These are phyloP conservation scores for Ascochyta clinopodiicola DNA, from an alignment of 2,329 filamentous ascomycete genomes.

Conservation along the genomic window DNA sequence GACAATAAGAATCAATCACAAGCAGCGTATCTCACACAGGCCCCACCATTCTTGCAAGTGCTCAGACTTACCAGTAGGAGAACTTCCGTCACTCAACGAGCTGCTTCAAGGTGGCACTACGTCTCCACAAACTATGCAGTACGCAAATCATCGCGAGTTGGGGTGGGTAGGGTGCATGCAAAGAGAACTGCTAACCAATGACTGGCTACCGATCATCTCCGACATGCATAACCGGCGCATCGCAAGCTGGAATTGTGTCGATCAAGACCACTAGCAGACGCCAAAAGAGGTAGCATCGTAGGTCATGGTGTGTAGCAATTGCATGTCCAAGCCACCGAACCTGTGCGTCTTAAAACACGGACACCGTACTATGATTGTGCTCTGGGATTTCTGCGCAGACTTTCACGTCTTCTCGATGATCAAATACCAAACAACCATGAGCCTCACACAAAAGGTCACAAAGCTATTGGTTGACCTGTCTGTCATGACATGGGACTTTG, in stretches of 20 bases:
- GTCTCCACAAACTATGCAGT: neutral
- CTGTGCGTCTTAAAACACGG: neutral
- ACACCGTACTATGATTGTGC: too few relatives aligned
- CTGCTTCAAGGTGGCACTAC: neutral
- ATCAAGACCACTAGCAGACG: conserved; percentile 2
- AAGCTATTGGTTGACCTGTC: conserved; percentile 45
- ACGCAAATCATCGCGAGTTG: neutral
- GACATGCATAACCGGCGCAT: conserved; percentile 12
- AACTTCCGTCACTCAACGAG: neutral
- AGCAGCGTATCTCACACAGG: neutral
- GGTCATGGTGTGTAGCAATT: neutral
- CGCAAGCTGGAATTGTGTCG: conserved; percentile 7
- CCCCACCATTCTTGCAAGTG: neutral
- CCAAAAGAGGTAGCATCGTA: conserved; percentile 1
- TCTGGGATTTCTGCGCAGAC: neutral
- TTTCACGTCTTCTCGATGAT: neutral
- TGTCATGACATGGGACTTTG: conserved; percentile 50
- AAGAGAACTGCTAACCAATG: conserved; percentile 1
- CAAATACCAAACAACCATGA: conserved; percentile 11
- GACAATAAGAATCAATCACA: neutral
- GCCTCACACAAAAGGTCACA: conserved; percentile 20
- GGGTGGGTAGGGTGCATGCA: conserved; percentile 9
- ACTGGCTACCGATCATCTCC: conserved; percentile 4
- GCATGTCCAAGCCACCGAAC: neutral
- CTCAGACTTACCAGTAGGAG: neutral